Percentiles rank a stretch among this genome's conserved stretches.
These are phyloP conservation scores for Pleurotus salmoneostramineus DNA, from an alignment of 768 basidiomycete genomes.

Conservation along the genomic window DNA sequence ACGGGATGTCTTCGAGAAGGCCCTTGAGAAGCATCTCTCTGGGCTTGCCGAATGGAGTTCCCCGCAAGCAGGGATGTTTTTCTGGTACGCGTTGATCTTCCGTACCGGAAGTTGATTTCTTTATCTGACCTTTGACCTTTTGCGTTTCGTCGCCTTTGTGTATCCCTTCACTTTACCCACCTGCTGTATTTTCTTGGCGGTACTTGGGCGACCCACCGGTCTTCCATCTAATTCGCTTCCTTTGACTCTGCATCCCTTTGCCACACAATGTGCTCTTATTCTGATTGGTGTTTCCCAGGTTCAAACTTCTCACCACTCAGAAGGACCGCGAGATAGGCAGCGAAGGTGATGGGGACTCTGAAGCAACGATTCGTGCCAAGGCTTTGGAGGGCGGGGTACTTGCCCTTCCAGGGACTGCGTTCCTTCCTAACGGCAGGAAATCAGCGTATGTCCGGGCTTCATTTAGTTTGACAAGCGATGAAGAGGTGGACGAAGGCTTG, in stretches of 20 bases:
- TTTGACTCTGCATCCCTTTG: background rate
- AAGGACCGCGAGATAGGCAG: slow-evolving; percentile 13
- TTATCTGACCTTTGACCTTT: background rate
- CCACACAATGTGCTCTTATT: background rate
- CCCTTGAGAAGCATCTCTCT: slow-evolving; percentile 71
- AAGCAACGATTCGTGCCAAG: slow-evolving; percentile 63
- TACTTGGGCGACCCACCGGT: background rate
- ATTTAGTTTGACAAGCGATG: slow-evolving; percentile 66
- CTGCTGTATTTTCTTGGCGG: background rate
- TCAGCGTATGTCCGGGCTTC: slow-evolving; percentile 78
- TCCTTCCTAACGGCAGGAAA: slow-evolving; percentile 67
- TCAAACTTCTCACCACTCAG: slow-evolving; percentile 48
- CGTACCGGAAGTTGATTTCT: background rate
- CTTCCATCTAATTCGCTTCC: background rate
- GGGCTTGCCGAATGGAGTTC: slow-evolving; percentile 71
- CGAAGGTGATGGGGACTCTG: slow-evolving; percentile 57
- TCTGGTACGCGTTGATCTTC: slow-evolving; percentile 53
- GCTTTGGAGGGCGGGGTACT: slow-evolving; percentile 82
- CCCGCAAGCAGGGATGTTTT: slow-evolving; percentile 86
- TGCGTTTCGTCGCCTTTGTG: background rate
- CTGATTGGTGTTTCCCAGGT: slow-evolving; percentile 37
- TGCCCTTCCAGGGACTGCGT: slow-evolving; percentile 84
- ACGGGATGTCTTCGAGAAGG: slow-evolving; percentile 73
- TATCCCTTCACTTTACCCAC: background rate
- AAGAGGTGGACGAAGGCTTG: slow-evolving; percentile 74